Percentiles rank a stretch among this genome's conserved stretches.
Conservation (phyloP, 2,329 filamentous ascomycete species). For the Raffaelea albimanens region DNA sequence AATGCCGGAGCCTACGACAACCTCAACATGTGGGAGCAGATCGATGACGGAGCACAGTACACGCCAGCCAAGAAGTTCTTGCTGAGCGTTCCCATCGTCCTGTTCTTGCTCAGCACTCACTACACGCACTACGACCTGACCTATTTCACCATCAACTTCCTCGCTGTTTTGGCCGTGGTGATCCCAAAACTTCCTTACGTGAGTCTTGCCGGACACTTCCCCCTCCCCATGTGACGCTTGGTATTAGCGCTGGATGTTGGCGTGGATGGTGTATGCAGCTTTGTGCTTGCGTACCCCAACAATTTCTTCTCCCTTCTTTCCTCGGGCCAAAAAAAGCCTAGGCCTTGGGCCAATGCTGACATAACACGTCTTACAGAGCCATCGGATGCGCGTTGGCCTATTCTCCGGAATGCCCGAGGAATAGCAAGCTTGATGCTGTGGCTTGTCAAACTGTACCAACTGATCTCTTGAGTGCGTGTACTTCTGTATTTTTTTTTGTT, state of each 20-base stretch:
- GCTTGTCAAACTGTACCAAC: background rate
- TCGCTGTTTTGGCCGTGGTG: conserved; percentile 84
- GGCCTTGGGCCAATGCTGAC: no score
- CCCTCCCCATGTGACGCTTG: background rate
- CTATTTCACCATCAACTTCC: conserved; percentile 95
- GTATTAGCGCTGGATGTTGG: no score
- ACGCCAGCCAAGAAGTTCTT: conserved; percentile 98
- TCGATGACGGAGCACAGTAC: conserved; percentile 97
- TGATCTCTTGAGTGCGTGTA: background rate
- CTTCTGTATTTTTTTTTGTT: background rate
- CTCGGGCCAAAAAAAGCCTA: no score
- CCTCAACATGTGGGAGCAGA: conserved; percentile 99
- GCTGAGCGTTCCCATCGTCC: conserved; percentile 82
- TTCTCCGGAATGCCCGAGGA: conserved; percentile 64
- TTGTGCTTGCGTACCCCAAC: no score
- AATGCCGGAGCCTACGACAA: conserved; percentile 98
- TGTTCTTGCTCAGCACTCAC: conserved; percentile 95
- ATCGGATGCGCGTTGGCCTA: conserved; percentile 67
- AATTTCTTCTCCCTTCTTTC: conserved; percentile 12
- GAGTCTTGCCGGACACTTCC: conserved; percentile 27
- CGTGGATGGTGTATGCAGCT: no score
- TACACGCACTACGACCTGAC: conserved; percentile 97
- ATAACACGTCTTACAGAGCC: conserved; percentile 42
- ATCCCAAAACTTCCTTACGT: conserved; percentile 95
- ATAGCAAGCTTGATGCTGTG: background rate